Percentiles rank a stretch among this genome's conserved stretches.
Evolutionary conservation across 2,329 filamentous ascomycete species (phyloP).

Genomic region (Arthrocladium fulminans): DNA sequence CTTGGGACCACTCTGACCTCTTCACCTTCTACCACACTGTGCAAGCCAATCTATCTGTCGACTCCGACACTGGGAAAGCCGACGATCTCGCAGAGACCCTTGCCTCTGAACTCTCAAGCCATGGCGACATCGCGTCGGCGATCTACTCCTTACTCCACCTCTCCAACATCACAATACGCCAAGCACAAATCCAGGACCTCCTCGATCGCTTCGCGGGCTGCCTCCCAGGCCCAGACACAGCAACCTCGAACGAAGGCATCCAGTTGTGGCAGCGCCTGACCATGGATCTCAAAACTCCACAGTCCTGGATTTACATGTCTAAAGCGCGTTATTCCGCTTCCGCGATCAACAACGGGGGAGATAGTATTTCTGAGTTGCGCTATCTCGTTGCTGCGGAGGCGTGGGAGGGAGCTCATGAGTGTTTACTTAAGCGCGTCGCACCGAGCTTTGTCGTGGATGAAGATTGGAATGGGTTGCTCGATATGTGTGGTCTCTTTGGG

Average conservation of each 20-base stretch:
- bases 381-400: conserved; percentile 71
- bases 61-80: conserved; percentile 50
- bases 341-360: conserved; percentile 45
- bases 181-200: conserved; percentile 61
- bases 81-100: conserved; percentile 61
- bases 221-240: conserved; percentile 48
- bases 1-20: conserved; percentile 63
- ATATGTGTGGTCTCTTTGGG: conserved; percentile 62
- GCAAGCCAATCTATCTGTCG: conserved; percentile 39
- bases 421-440: conserved; percentile 71
- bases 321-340: conserved; percentile 75
- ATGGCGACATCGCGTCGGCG: conserved; percentile 60
- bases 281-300: conserved; percentile 60
- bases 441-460: conserved; percentile 73
- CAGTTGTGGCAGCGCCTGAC: conserved; percentile 50
- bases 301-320: conserved; percentile 75
- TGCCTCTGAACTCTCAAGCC: conserved; percentile 39
- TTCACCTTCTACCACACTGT: conserved; percentile 78
- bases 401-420: conserved; percentile 72
- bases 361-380: conserved; percentile 62
- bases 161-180: conserved; percentile 53
- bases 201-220: conserved; percentile 61
- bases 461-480: conserved; percentile 61
- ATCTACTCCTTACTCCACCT: conserved; percentile 72
- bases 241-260: conserved; percentile 3